Base-by-base conservation (phyloP, 2,329 filamentous ascomycete genomes). In the Lecanosticta acicola region DNA sequence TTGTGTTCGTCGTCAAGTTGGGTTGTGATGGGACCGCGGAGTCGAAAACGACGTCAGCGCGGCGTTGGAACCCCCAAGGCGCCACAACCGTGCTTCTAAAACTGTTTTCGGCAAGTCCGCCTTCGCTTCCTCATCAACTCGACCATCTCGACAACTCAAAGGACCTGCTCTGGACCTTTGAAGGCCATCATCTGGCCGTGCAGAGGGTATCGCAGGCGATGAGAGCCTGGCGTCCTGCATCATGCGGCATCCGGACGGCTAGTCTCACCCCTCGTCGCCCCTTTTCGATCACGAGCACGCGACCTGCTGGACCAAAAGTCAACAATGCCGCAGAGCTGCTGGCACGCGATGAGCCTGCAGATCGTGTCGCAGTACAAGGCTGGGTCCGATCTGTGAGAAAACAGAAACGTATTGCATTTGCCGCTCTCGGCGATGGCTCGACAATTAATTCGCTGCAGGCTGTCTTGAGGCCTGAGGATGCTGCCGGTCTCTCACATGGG, bases 351-450 rank as follows among this genome's bases (percentile, higher is more conserved):
- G 54, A 43, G 32, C 43, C 53, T 20, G 49, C 46, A 45, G 69
- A 59, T 4, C 42, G 57, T 21, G 55, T 66, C 32, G 46, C 57
- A 17, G 72, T 95, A 57, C 78, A 85, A 63, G 91, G 90, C 50
- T 91, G 85, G 71, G 77, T 96, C 45, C 80, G 87, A 53, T 91
- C 87, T 3, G 83, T 95, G 49, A 79, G 91, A 51, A 86, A 87
- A 65, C 89, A 94, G 73, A 94, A 96, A 66, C 78, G 78, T 17
- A 75, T 85, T 49, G 83, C 85, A 3, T 97, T 98, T 69, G 84
- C 90, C 42, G 80, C 88, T 49, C 74, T 97, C 42, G 84, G 84
- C 9, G 93, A 98, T 72, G 93, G 93, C 36, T 94, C 89, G 10
- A 88, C 85, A 34, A 73, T 87, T 56, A 74, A 83, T 51, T 75